Evolutionary conservation across 495 filamentous ascomycete genomes (phyloP).

Genomic region (Lophiostoma macrostomum): DNA sequence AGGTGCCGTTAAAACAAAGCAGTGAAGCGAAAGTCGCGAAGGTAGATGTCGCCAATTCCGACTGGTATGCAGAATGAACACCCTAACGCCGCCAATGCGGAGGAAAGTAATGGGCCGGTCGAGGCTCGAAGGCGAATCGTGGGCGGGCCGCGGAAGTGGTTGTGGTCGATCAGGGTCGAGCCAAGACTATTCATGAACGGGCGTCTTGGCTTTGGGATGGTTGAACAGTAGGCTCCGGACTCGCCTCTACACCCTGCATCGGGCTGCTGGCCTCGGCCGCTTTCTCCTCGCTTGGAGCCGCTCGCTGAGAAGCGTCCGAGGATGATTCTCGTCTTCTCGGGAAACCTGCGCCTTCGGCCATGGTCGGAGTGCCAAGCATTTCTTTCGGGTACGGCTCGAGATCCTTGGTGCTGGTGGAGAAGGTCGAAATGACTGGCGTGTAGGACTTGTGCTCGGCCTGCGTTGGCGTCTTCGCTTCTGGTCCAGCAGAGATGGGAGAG

Average conservation of each 20-base stretch:
- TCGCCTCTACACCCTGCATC: slow-evolving; percentile 30
- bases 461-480: slow-evolving; percentile 31
- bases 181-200: slow-evolving; percentile 15
- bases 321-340: slow-evolving; percentile 7
- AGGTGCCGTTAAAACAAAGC: slow-evolving; percentile 18
- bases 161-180: neutral
- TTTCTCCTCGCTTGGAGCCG: too few relatives aligned
- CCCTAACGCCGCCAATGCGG: neutral
- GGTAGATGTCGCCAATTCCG: slow-evolving; percentile 7
- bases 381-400: slow-evolving; percentile 64
- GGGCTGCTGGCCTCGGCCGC: neutral
- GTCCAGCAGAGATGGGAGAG: slow-evolving; percentile 29
- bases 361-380: slow-evolving; percentile 29
- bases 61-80: slow-evolving; percentile 1
- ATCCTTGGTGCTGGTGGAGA: slow-evolving; percentile 73
- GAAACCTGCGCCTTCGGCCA: slow-evolving; percentile 14
- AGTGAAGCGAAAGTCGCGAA: slow-evolving; percentile 30
- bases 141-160: too few relatives aligned
- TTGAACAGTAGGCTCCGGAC: slow-evolving; percentile 13
- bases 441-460: slow-evolving; percentile 40
- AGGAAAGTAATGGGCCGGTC: neutral
- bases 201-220: slow-evolving; percentile 11
- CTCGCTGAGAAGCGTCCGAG: too few relatives aligned
- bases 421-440: slow-evolving; percentile 65
- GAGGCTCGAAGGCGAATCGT: too few relatives aligned